Conservation (phyloP, 2,329 filamentous ascomycete species). For the Polychaeton citri region DNA sequence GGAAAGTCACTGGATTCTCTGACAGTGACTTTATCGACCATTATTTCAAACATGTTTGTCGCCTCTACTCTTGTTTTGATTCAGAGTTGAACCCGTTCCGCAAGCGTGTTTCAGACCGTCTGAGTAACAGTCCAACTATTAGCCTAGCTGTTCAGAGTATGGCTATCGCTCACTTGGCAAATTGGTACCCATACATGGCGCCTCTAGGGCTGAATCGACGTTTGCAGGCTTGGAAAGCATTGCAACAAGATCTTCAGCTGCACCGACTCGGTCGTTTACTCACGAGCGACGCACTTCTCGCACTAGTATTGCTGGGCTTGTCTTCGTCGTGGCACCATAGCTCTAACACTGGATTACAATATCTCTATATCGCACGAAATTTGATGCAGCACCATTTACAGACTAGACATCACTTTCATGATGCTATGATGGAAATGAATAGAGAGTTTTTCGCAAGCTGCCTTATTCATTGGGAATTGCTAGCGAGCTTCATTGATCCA, state of each 20-base stretch:
- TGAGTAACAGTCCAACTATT: slow-evolving; percentile 44
- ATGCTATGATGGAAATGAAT: slow-evolving; percentile 16
- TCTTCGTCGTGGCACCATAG: slow-evolving; percentile 49
- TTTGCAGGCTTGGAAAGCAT: slow-evolving; percentile 38
- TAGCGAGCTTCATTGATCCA: slow-evolving; percentile 38
- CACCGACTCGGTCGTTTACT: slow-evolving; percentile 26
- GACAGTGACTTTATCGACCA: slow-evolving; percentile 42
- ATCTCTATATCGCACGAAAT: slow-evolving; percentile 35
- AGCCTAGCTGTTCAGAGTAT: slow-evolving; percentile 51
- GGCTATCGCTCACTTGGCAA: slow-evolving; percentile 47
- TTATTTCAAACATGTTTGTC: slow-evolving; percentile 50
- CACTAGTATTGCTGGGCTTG: slow-evolving; percentile 44
- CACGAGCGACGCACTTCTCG: slow-evolving; percentile 41
- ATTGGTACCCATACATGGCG: slow-evolving; percentile 42
- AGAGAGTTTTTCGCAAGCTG: slow-evolving; percentile 43
- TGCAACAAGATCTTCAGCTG: slow-evolving; percentile 35
- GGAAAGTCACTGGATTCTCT: slow-evolving; percentile 18
- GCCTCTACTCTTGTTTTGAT: slow-evolving; percentile 51
- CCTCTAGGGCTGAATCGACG: slow-evolving; percentile 38
- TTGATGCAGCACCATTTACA: slow-evolving; percentile 31
- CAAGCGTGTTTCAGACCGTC: slow-evolving; percentile 41
- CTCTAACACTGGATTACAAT: slow-evolving; percentile 40
- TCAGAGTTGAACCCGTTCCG: slow-evolving; percentile 49
- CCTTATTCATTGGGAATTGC: slow-evolving; percentile 47
- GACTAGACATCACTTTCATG: slow-evolving; percentile 5